Conservation (phyloP, 305 asterid genomes). For the Plantago rigida region DNA sequence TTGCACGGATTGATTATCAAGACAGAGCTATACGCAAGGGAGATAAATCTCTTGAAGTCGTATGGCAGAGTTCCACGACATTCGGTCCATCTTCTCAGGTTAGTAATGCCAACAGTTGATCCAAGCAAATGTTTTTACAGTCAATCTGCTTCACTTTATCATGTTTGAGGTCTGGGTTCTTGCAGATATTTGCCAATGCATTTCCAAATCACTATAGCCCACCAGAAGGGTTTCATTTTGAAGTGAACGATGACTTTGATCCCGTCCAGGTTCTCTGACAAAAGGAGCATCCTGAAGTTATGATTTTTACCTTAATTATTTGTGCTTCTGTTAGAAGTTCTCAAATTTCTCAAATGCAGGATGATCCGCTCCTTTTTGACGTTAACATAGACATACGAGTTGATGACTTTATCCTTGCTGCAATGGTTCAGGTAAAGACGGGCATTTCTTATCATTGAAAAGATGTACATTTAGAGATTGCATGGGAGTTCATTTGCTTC, state of each 20-base stretch:
- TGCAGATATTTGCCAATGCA: slow-evolving; percentile 68
- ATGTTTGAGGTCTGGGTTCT: slow-evolving; percentile 20
- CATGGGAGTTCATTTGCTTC: slow-evolving; percentile 16
- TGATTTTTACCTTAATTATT: not conserved
- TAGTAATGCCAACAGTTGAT: slow-evolving; percentile 9
- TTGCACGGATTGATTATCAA: slow-evolving; percentile 82
- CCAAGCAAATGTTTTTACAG: slow-evolving; percentile 1
- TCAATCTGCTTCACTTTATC: slow-evolving; percentile 20
- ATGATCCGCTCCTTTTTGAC: slow-evolving; percentile 58
- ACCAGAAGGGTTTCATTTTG: slow-evolving; percentile 66
- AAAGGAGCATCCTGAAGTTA: slow-evolving; percentile 13
- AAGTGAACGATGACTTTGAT: slow-evolving; percentile 36
- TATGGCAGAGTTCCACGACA: slow-evolving; percentile 77
- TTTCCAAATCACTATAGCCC: slow-evolving; percentile 74
- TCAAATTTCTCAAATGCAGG: slow-evolving; percentile 40
- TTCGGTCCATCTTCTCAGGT: slow-evolving; percentile 69
- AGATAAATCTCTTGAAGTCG: slow-evolving; percentile 67
- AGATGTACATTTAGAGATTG: not conserved
- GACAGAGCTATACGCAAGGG: slow-evolving; percentile 58
- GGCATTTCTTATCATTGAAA: slow-evolving; percentile 8
- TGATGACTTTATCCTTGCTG: slow-evolving; percentile 56
- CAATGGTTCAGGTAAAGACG: slow-evolving; percentile 51
- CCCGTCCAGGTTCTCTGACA: slow-evolving; percentile 58
- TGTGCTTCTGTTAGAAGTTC: slow-evolving; percentile 11
- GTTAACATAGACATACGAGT: slow-evolving; percentile 55